phyloP scores from a whole-genome alignment of 768 basidiomycete species.

The Lentinus tigrinus region DNA sequence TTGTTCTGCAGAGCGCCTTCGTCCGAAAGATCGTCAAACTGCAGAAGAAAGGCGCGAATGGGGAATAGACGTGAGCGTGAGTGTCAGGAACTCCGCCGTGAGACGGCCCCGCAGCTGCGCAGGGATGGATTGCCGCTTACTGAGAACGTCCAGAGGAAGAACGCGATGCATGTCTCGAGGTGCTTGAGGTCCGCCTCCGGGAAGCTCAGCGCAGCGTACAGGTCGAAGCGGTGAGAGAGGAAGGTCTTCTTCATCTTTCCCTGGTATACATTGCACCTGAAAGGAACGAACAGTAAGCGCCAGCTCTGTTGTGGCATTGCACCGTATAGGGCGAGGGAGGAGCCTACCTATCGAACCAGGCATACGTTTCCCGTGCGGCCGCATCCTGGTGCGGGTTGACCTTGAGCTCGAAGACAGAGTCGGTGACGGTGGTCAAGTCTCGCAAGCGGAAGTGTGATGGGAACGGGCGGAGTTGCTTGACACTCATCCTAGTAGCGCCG shows the following conservation, averaged over 20 bases:
- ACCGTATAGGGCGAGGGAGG: neutral
- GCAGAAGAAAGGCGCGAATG: neutral
- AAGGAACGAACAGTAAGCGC: neutral
- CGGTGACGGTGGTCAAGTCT: slow-evolving; percentile 35
- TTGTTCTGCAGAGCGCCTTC: slow-evolving; percentile 35
- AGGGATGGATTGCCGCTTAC: slow-evolving; percentile 15
- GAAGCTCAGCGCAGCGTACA: slow-evolving; percentile 38
- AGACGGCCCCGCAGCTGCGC: too few relatives aligned
- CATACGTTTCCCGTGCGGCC: slow-evolving; percentile 31
- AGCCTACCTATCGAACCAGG: slow-evolving; percentile 34
- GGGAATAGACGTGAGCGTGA: neutral
- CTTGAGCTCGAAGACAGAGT: slow-evolving; percentile 35
- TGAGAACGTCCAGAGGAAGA: slow-evolving; percentile 39
- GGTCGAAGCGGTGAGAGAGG: slow-evolving; percentile 37
- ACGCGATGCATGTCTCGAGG: slow-evolving; percentile 35
- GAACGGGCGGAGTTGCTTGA: slow-evolving; percentile 24
- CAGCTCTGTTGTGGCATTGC: neutral
- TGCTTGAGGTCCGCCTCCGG: slow-evolving; percentile 36
- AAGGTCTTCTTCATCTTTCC: slow-evolving; percentile 34
- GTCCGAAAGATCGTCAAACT: slow-evolving; percentile 39
- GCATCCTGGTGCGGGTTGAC: slow-evolving; percentile 31
- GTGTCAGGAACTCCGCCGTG: neutral
- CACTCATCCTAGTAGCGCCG: too few relatives aligned
- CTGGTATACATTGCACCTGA: slow-evolving; percentile 31
- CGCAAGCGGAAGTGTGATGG: slow-evolving; percentile 35